phyloP scores from a whole-genome alignment of 1,139 yeast genomes.

The Pichia sp. region DNA sequence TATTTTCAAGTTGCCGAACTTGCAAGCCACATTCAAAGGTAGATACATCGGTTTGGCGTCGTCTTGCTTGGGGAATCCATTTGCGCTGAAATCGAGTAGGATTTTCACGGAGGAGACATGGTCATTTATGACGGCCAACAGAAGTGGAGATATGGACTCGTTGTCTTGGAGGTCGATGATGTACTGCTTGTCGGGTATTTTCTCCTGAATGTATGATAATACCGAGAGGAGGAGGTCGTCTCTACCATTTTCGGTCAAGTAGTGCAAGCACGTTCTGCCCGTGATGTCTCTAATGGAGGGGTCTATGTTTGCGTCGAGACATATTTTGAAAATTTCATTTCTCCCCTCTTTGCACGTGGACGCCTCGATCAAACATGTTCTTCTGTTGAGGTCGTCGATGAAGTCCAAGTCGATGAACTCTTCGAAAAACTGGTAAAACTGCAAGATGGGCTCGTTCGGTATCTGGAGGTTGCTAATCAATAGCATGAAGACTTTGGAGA shows the following conservation, averaged over 20 bases:
- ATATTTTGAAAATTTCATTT: slow-evolving; percentile 35
- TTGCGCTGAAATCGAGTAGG: slow-evolving; percentile 47
- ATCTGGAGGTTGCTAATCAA: slow-evolving; percentile 53
- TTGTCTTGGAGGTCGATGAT: slow-evolving; percentile 54
- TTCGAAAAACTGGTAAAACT: slow-evolving; percentile 42
- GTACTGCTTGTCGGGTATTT: neutral
- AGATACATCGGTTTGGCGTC: slow-evolving; percentile 57
- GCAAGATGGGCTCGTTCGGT: slow-evolving; percentile 44
- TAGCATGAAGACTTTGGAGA: slow-evolving; percentile 59
- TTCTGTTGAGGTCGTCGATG: slow-evolving; percentile 39
- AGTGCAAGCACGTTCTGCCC: slow-evolving; percentile 83
- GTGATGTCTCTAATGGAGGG: slow-evolving; percentile 52
- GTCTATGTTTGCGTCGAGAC: slow-evolving; percentile 31
- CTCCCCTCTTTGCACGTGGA: slow-evolving; percentile 33
- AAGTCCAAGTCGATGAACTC: slow-evolving; percentile 39
- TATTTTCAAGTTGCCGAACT: slow-evolving; percentile 70
- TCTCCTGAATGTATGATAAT: slow-evolving; percentile 13
- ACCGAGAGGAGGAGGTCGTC: slow-evolving; percentile 49
- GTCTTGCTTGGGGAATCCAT: slow-evolving; percentile 50
- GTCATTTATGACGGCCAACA: slow-evolving; percentile 70
- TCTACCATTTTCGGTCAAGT: slow-evolving; percentile 72
- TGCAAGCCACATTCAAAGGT: slow-evolving; percentile 88
- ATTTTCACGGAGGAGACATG: slow-evolving; percentile 53
- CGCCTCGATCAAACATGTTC: slow-evolving; percentile 47
- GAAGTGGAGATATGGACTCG: slow-evolving; percentile 74